Evolutionary conservation across 495 filamentous ascomycete species (phyloP).

Genomic region (Daldinia concentrica): DNA sequence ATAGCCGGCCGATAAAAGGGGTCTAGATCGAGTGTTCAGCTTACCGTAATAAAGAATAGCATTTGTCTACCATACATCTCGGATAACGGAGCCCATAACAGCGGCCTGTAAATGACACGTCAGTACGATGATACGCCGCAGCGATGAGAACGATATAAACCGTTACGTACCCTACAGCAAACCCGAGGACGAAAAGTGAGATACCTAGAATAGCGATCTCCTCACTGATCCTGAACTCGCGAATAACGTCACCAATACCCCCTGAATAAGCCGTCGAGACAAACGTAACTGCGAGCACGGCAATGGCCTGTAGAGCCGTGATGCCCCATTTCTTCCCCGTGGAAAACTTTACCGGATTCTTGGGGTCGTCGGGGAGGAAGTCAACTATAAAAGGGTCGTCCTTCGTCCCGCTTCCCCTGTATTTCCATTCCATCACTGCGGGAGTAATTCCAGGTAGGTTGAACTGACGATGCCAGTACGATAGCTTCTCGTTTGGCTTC

Average conservation of each 20-base stretch:
- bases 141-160: conserved; percentile 59
- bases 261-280: conserved; percentile 81
- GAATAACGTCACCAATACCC: conserved; percentile 69
- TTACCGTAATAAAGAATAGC: conserved; percentile 67
- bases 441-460: conserved; percentile 52
- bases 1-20: neutral
- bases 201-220: conserved; percentile 73
- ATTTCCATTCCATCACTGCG: conserved; percentile 65
- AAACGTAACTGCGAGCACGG: conserved; percentile 78
- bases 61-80: conserved; percentile 80
- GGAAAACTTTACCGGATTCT: conserved; percentile 76
- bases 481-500: conserved; percentile 17
- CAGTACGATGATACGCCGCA: neutral
- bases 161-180: conserved; percentile 65
- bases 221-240: conserved; percentile 65
- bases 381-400: conserved; percentile 79
- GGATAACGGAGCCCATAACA: conserved; percentile 49
- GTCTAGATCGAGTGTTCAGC: neutral
- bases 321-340: conserved; percentile 73
- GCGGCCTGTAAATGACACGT: conserved; percentile 8
- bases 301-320: conserved; percentile 69
- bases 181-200: conserved; percentile 79
- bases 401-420: conserved; percentile 74
- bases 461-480: conserved; percentile 44
- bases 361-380: conserved; percentile 75